Evolutionary conservation across 2,329 filamentous ascomycete species (phyloP), one percentile per base, ranked within the genome.

Genomic region (Neofusicoccum sp.): DNA sequence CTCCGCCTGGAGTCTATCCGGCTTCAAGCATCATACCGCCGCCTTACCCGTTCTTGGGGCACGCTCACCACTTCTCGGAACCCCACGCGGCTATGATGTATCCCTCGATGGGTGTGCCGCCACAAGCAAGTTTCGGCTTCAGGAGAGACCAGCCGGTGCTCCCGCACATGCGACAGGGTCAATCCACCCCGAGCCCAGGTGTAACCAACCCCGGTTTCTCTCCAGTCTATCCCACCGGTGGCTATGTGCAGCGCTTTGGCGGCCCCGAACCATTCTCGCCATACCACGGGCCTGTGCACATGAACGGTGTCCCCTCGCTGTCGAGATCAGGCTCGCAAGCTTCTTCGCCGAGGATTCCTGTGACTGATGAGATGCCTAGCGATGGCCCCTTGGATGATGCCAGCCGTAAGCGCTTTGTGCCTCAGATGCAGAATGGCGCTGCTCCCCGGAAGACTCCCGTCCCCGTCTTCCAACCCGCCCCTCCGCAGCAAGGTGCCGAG

Each of bases 51-150:
- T 59, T 62, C 36, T 69, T 70, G 7, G 69, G 66, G 6, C 74
- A 75, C 61, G 65, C 69, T 6, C 72, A 75, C 31, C 70, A 73
- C 48, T 66, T 69, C 6, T 73, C 74, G 12, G 72, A 74, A 28
- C 63, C 70, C n/a, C 65, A 67, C 28, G 68, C 70, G 2, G 64
- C 68, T 3, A 71, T 70, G 68, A 59, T 71, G n/a, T 67, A 68
- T 57, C 68, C 69, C n/a, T 62, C 69, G 4, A 70, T 70, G 56
- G 64, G 68, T 5, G 67, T 69, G 64, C 64, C 68, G 6, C 69
- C 70, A 14, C 66, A 67, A 9, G 69, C 70, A 16, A 60, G 58
- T n/a, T 69, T 69, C 38, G 65, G 59, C 30, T 70, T 68, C 41
- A 65, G 69, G 2, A 62, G 60, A 20, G 71, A 71, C 43, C 66